These are phyloP conservation scores for Elongisporangium senticosum DNA, from an alignment of 352 stramenopile genomes.

Conservation along the genomic window DNA sequence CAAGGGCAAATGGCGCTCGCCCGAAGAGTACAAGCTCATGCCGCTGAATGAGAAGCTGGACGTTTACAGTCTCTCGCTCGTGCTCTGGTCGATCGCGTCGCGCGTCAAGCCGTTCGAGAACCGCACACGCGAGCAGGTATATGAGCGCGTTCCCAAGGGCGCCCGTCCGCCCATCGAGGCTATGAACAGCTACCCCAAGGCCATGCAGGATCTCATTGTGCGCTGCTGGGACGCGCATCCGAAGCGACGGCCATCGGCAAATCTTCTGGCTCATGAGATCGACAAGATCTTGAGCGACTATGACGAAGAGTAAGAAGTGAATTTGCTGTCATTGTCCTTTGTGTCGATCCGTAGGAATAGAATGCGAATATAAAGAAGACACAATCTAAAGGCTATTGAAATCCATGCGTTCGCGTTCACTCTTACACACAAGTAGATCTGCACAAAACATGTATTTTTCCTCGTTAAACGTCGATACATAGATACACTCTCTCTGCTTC, in stretches of 20 bases:
- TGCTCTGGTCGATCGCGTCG: constrained; percentile 55
- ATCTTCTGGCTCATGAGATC: constrained; percentile 44
- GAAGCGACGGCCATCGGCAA: constrained; percentile 36
- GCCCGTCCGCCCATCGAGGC: constrained; percentile 30
- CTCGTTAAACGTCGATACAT: too few species aligned
- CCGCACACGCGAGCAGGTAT: constrained; percentile 44
- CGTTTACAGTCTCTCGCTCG: constrained; percentile 64
- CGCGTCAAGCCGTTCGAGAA: constrained; percentile 41
- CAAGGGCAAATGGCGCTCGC: constrained; percentile 77
- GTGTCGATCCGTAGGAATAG: background rate
- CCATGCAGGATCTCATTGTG: constrained; percentile 64
- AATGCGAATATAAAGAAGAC: background rate
- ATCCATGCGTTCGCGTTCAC: too few species aligned
- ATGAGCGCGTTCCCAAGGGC: constrained; percentile 41
- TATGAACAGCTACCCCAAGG: constrained; percentile 53
- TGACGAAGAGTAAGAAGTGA: constrained; percentile 8
- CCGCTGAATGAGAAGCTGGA: constrained; percentile 57
- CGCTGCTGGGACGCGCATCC: constrained; percentile 47
- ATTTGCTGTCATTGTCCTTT: background rate
- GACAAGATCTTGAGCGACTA: constrained; percentile 41
- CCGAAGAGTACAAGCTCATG: constrained; percentile 54
- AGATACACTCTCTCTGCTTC: too few species aligned
- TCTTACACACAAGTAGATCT: too few species aligned
- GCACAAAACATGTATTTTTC: too few species aligned
- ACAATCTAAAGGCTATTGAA: background rate